These are phyloP conservation scores for Dactylellina haptotyla DNA, from an alignment of 2,329 filamentous ascomycete genomes.

Conservation along the genomic window DNA sequence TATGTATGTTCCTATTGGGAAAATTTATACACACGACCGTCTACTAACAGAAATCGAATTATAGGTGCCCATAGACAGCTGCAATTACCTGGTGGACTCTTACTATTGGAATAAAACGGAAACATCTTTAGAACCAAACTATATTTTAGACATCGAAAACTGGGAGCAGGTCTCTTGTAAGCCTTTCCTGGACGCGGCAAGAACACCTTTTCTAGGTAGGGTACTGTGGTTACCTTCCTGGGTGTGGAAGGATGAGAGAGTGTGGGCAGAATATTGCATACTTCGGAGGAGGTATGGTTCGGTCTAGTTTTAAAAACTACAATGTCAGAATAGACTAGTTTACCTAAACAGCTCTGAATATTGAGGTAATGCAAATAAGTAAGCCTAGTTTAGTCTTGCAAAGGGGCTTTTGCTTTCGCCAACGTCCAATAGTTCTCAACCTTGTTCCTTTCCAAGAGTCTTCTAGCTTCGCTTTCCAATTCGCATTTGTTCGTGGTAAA, in stretches of 20 bases:
- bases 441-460: constrained; percentile 80
- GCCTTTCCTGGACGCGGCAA: constrained; percentile 80
- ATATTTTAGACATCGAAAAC: constrained; percentile 74
- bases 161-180: constrained; percentile 83
- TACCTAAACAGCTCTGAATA: neutral
- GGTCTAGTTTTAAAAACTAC: no score
- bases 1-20: no score
- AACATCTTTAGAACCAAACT: constrained; percentile 81
- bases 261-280: constrained; percentile 90
- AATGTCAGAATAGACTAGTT: no score
- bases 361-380: neutral
- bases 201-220: constrained; percentile 77
- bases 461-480: constrained; percentile 86
- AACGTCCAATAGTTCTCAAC: constrained; percentile 96
- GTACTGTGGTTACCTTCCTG: constrained; percentile 83
- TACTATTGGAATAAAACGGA: constrained; percentile 72
- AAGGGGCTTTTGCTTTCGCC: constrained; percentile 71
- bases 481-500: constrained; percentile 93
- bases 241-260: constrained; percentile 72
- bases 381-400: neutral
- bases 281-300: constrained; percentile 5
- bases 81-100: constrained; percentile 87
- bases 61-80: constrained; percentile 75
- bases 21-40: no score
- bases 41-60: constrained; percentile 18